Evolutionary conservation across 495 filamentous ascomycete species (phyloP), one percentile per base, ranked within the genome.

Genomic region (Glutinoglossum americanum): DNA sequence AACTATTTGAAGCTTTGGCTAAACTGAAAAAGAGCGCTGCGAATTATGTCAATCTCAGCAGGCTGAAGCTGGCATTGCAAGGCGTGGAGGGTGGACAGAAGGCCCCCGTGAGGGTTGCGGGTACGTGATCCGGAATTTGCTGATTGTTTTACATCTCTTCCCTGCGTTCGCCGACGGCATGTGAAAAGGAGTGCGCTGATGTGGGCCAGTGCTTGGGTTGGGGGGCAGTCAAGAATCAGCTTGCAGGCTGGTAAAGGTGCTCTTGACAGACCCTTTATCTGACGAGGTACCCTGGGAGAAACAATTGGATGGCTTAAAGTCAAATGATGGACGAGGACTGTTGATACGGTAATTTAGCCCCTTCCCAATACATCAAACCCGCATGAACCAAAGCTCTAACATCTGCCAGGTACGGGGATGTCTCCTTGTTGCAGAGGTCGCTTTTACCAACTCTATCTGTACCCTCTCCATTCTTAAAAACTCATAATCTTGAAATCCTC

Each of bases 191-290:
- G 21, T 21, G n/a, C 41, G 11, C 49, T 53, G 49, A 53, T 13
- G 26, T 11, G 25, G 19, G 28, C 23, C 19, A 53, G 49, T 53
- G 4, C 28, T 53, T 4, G 23, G 25, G 17, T 30, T 53, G 49
- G n/a, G 13, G 28, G 72, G 73, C 49, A 70, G 72, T 59, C 67
- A 69, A 54, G 64, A 57, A 45, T 65, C 67, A 47, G 76, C 80
- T 54, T 70, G 77, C 60, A 77, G 77, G 58, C 74, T 97, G 15
- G 75, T 87, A 15, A 75, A 78, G 30, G 69, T 84, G 35, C 68
- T 93, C 51, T 72, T 95, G 21, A 85, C 84, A 23, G 90, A 95
- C 70, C 83, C 89, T 15, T 70, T 95, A 62, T 72, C 73, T 33
- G 64, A 68, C 0, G 73, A 80, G 61, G 73, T 77, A 55, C 67